Percentiles rank a stretch among this genome's conserved stretches.
Conservation (phyloP, 495 filamentous ascomycete genomes). For the Talaromyces nanjingensis region DNA sequence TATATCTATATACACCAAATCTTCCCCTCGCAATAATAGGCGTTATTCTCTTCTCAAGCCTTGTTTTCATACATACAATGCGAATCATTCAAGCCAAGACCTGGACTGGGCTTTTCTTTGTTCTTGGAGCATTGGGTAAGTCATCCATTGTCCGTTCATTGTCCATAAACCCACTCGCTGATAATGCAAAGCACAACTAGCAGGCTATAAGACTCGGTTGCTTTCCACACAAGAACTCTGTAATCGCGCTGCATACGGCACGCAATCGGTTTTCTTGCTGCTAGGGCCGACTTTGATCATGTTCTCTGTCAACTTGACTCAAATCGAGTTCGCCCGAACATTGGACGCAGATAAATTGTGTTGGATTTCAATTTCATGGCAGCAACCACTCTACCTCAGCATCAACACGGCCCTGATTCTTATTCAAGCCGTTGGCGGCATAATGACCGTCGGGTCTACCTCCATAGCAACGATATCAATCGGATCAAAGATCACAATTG, state of each 20-base stretch:
- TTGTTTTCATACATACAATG: neutral
- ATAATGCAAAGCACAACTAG: neutral
- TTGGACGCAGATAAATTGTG: neutral
- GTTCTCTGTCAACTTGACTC: conserved; percentile 12
- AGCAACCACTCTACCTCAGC: too few relatives aligned
- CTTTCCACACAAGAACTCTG: neutral
- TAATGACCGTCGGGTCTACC: too few relatives aligned
- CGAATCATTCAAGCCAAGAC: neutral
- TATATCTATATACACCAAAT: neutral
- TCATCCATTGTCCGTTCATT: neutral
- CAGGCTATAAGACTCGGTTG: neutral
- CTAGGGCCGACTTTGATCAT: conserved; percentile 8
- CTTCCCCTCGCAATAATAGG: neutral
- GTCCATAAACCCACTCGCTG: neutral
- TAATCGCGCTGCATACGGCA: conserved; percentile 8
- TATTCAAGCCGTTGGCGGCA: too few relatives aligned
- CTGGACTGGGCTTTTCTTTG: neutral
- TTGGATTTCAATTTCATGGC: neutral
- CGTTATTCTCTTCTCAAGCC: neutral
- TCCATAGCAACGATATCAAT: too few relatives aligned
- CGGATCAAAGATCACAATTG: too few relatives aligned
- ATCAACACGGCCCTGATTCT: too few relatives aligned
- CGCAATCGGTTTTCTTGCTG: conserved; percentile 1
- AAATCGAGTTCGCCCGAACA: neutral
- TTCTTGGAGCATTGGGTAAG: neutral